phyloP scores from a whole-genome alignment of 345 rosid genomes.

The Moricandia moricandioides region DNA sequence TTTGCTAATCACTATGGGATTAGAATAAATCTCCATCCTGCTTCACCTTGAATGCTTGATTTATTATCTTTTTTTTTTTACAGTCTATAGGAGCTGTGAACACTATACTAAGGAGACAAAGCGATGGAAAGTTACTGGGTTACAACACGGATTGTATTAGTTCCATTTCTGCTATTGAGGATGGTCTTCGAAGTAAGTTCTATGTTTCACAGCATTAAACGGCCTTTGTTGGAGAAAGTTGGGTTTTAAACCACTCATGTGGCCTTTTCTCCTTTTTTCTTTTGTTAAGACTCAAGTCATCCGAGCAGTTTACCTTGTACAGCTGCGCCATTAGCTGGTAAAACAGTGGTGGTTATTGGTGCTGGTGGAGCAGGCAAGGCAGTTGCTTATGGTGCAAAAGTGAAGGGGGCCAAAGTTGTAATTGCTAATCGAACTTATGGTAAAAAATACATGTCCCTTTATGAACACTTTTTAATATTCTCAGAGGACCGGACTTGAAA shows the following conservation, averaged over 20 bases:
- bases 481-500: no score
- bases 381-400: slow-evolving; percentile 92
- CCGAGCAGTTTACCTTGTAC: slow-evolving; percentile 36
- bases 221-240: neutral
- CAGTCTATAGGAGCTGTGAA: slow-evolving; percentile 98
- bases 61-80: slow-evolving; percentile 15
- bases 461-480: neutral
- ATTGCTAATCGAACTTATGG: slow-evolving; percentile 91
- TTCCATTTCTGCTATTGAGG: slow-evolving; percentile 96
- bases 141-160: slow-evolving; percentile 88
- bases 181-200: slow-evolving; percentile 69
- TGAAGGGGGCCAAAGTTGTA: slow-evolving; percentile 77
- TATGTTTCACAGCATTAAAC: slow-evolving; percentile 12
- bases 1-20: no score
- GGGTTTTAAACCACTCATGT: slow-evolving; percentile 3
- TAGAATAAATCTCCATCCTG: no score
- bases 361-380: slow-evolving; percentile 98
- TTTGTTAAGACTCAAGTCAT: slow-evolving; percentile 45
- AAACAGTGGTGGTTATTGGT: slow-evolving; percentile 86
- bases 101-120: slow-evolving; percentile 73
- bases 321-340: slow-evolving; percentile 75
- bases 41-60: slow-evolving; percentile 19
- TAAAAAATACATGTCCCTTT: slow-evolving; percentile 29
- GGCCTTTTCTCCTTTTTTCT: neutral
- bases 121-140: slow-evolving; percentile 75